A percentile compares a stretch with the other conserved stretches of the same genome.
Evolutionary conservation across 2,329 filamentous ascomycete species (phyloP).

Genomic region (Fusarium compactum): DNA sequence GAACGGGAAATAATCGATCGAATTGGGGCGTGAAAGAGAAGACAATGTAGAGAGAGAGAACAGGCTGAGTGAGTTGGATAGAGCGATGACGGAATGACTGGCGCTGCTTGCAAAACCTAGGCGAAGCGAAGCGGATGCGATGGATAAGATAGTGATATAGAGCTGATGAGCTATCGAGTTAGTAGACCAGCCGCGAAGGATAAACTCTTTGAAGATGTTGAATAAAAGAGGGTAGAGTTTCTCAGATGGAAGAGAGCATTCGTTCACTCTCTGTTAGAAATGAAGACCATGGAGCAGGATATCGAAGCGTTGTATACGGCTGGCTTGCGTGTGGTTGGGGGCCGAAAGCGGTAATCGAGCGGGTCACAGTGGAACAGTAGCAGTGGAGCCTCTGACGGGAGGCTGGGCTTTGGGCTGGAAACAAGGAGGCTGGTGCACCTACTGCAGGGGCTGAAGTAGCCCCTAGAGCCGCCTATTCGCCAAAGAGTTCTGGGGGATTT

Average conservation of each 20-base stretch:
- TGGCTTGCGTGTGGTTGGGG: slow-evolving; percentile 50
- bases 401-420: slow-evolving; percentile 50
- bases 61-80: slow-evolving; percentile 5
- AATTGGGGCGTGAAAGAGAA: slow-evolving; percentile 6
- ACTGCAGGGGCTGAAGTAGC: slow-evolving; percentile 43
- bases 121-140: slow-evolving; percentile 7
- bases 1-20: neutral
- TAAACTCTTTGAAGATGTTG: slow-evolving; percentile 15
- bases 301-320: slow-evolving; percentile 45
- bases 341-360: slow-evolving; percentile 45
- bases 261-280: slow-evolving; percentile 33
- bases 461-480: slow-evolving; percentile 29
- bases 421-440: slow-evolving; percentile 50
- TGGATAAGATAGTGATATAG: neutral
- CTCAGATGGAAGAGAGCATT: slow-evolving; percentile 22
- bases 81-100: slow-evolving; percentile 32
- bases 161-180: slow-evolving; percentile 26
- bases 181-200: slow-evolving; percentile 21
- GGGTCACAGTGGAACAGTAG: slow-evolving; percentile 37
- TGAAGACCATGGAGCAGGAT: slow-evolving; percentile 40
- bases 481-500: slow-evolving; percentile 32
- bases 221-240: slow-evolving; percentile 26
- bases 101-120: slow-evolving; percentile 9
- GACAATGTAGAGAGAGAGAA: slow-evolving; percentile 6
- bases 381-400: slow-evolving; percentile 37